Conservation (phyloP, 192 early-diverging fungal genomes). For the Umbelopsis sp. region DNA sequence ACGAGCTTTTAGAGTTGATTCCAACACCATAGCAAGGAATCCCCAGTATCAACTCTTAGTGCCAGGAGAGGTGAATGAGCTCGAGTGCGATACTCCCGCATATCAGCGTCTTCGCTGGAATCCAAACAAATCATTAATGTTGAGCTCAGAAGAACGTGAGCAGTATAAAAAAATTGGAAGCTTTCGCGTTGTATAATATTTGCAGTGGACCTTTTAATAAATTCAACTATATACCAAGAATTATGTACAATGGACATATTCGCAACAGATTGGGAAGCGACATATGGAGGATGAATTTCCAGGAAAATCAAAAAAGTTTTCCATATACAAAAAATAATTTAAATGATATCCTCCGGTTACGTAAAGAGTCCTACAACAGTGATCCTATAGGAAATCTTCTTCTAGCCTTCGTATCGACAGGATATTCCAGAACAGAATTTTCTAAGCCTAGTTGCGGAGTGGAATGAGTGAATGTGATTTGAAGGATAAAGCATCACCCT, state of each 20-base stretch:
- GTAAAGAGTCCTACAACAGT: conserved; percentile 55
- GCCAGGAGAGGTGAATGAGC: conserved; percentile 22
- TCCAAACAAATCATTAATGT: not conserved
- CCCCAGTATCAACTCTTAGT: conserved; percentile 39
- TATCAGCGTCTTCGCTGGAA: conserved; percentile 3
- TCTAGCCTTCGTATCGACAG: conserved; percentile 76
- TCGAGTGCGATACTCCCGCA: not conserved
- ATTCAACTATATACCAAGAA: not conserved
- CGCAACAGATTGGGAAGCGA: not conserved
- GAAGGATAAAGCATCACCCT: not conserved
- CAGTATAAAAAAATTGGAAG: conserved; percentile 1
- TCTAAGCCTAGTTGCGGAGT: conserved; percentile 64
- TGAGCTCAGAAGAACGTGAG: conserved; percentile 26
- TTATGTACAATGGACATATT: not conserved
- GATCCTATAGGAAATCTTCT: conserved; percentile 82
- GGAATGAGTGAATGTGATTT: no score
- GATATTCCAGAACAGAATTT: conserved; percentile 77
- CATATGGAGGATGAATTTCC: not conserved
- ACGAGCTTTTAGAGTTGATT: conserved; percentile 29
- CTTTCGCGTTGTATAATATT: not conserved
- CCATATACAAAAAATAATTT: not conserved
- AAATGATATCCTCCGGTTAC: not conserved
- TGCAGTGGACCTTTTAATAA: not conserved
- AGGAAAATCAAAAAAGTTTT: not conserved
- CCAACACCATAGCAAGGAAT: conserved; percentile 27